Percentiles rank a stretch among this genome's conserved stretches.
Evolutionary conservation across 192 early-diverging fungal genomes (phyloP).

Genomic region (Coemansia pectinata): DNA sequence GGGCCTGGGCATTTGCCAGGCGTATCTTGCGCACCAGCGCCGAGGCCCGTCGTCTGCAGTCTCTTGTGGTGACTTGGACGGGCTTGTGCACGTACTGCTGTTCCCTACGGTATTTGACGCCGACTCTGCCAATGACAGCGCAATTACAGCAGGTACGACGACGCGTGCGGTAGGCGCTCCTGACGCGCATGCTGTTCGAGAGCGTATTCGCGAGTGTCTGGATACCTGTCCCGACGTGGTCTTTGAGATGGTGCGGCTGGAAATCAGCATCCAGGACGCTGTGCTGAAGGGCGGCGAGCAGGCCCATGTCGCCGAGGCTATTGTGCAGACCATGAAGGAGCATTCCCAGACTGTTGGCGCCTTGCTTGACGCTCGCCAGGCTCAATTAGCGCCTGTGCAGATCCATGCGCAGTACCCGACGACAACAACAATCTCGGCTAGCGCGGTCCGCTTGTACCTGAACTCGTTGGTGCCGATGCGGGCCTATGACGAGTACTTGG

Average conservation of each 20-base stretch:
- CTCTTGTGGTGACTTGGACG: constrained; percentile 45
- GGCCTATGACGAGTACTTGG: constrained; percentile 51
- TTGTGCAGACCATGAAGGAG: constrained; percentile 33
- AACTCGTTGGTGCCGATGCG: constrained; percentile 56
- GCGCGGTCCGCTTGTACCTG: constrained; percentile 55
- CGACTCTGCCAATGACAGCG: constrained; percentile 21
- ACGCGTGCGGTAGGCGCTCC: constrained; percentile 2
- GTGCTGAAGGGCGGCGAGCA: constrained; percentile 55
- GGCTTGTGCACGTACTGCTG: constrained; percentile 61
- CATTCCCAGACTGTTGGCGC: constrained; percentile 20
- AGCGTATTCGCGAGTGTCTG: constrained; percentile 46
- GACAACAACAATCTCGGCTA: constrained; percentile 52
- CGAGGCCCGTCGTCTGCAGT: not conserved
- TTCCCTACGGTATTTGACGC: constrained; percentile 77
- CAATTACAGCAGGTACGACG: not conserved
- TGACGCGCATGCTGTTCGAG: constrained; percentile 31
- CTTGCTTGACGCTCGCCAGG: constrained; percentile 10
- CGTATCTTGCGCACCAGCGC: constrained; percentile 31
- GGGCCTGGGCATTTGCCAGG: constrained; percentile 46
- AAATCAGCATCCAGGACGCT: constrained; percentile 50
- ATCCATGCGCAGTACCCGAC: constrained; percentile 41
- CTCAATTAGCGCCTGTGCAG: constrained; percentile 13
- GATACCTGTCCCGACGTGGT: constrained; percentile 33
- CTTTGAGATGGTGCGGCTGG: constrained; percentile 55
- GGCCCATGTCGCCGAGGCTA: constrained; percentile 48